These are phyloP conservation scores for Plantago lanceolata DNA, from an alignment of 305 asterid genomes.

Conservation along the genomic window DNA sequence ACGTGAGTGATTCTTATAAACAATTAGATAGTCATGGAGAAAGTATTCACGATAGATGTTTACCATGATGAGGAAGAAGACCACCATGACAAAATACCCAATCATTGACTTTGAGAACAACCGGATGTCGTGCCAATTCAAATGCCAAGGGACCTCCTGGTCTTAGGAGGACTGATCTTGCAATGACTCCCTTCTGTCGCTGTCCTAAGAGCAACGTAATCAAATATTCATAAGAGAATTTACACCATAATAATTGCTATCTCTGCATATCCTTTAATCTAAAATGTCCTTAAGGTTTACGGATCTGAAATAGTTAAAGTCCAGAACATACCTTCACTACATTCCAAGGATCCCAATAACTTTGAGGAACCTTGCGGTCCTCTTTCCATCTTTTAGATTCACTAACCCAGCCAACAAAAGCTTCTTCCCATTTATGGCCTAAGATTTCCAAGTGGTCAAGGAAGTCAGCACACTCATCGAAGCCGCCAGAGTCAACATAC, in stretches of 20 bases:
- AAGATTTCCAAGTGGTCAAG: constrained; percentile 70
- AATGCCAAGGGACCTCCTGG: constrained; percentile 90
- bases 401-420: constrained; percentile 67
- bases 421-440: constrained; percentile 77
- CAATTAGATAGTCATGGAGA: not conserved
- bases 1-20: not conserved
- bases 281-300: constrained; percentile 8
- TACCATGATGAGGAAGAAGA: constrained; percentile 98
- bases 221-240: constrained; percentile 20
- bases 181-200: constrained; percentile 88
- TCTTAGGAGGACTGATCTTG: constrained; percentile 82
- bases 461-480: constrained; percentile 73
- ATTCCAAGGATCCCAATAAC: constrained; percentile 70
- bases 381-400: constrained; percentile 56
- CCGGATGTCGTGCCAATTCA: constrained; percentile 72
- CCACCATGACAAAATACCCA: constrained; percentile 99
- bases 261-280: constrained; percentile 1
- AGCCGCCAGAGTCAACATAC: constrained; percentile 73
- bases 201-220: constrained; percentile 68
- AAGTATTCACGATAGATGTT: not conserved
- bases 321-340: constrained; percentile 69
- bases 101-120: constrained; percentile 80
- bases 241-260: not conserved
- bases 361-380: constrained; percentile 43
- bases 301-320: constrained; percentile 9